Evolutionary conservation across 2,329 filamentous ascomycete species (phyloP), one percentile per base, ranked within the genome.

Genomic region (Colletotrichum horii): DNA sequence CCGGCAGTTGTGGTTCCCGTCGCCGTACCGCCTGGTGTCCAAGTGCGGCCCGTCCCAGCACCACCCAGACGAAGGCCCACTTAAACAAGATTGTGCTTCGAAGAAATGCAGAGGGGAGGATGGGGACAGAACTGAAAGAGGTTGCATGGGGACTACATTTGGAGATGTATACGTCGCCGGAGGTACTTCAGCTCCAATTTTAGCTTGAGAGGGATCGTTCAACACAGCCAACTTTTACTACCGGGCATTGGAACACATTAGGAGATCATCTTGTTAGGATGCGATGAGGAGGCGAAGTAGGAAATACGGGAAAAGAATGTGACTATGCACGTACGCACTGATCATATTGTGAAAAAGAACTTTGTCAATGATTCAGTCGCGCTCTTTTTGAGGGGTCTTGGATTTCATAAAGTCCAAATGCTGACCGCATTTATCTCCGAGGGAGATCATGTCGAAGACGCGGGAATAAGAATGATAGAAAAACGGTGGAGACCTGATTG

Each of bases 161-260:
- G 38, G 38, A 48, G 8, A 48, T 6, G 36, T 12, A 15, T 6
- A 19, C 9, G n/a, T 19, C 36, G 19, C 19, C 5, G 38, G 38
- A 48, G 38, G 38, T n/a, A n/a, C 16, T 48, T n/a, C 8, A 6
- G 38, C 5, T n/a, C 38, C 5, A n/a, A 9, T 11, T 2, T 19
- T 19, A 48, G 9, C 9, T 48, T 48, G 19, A 48, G 19, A 48
- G 19, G 38, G 2, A 48, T 4, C 11, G 4, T 48, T 22, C n/a
- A n/a, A 48, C 1, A 3, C 11, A 22, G n/a, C n/a, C 43, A 48
- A 7, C 6, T 14, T 8, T 22, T 3, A n/a, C 5, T 43, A 43
- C 4, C 5, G 19, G 38, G 5, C 6, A 1, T 12, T 6, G 19
- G 3, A n/a, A 11, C 2, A 43, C 12, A 9, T 6, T 3, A n/a